These are phyloP conservation scores for Cucumis sativus DNA, from an alignment of 306 rosid genomes.

Conservation along the genomic window DNA sequence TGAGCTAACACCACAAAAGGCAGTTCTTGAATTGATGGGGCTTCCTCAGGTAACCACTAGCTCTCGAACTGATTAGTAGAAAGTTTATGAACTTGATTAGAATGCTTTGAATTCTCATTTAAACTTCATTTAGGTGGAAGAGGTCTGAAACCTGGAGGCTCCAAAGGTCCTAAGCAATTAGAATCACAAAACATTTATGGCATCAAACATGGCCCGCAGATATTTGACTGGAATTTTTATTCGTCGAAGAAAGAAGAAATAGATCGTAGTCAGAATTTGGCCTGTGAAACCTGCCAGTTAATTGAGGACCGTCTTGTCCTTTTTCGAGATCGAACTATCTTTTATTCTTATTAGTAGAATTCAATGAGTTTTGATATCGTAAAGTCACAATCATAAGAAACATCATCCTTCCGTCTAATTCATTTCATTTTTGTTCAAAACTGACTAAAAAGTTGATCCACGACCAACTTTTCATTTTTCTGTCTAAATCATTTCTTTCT, in stretches of 20 bases:
- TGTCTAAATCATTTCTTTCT: too few relatives aligned
- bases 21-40: constrained; percentile 82
- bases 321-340: neutral
- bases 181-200: neutral
- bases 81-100: neutral
- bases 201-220: neutral
- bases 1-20: constrained; percentile 77
- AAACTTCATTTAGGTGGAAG: constrained; percentile 35
- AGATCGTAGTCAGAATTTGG: neutral
- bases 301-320: neutral
- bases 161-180: neutral
- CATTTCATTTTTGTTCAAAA: neutral
- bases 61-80: neutral
- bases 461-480: neutral
- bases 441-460: neutral
- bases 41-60: constrained; percentile 63
- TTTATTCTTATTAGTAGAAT: neutral
- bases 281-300: neutral
- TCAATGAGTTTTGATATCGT: neutral
- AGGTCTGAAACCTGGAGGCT: constrained; percentile 26
- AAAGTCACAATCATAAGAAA: neutral
- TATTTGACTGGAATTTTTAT: neutral
- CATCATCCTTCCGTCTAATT: neutral
- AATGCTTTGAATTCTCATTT: neutral
- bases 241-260: neutral